phyloP scores from a whole-genome alignment of 306 rosid species.

The Coriaria nepalensis region DNA sequence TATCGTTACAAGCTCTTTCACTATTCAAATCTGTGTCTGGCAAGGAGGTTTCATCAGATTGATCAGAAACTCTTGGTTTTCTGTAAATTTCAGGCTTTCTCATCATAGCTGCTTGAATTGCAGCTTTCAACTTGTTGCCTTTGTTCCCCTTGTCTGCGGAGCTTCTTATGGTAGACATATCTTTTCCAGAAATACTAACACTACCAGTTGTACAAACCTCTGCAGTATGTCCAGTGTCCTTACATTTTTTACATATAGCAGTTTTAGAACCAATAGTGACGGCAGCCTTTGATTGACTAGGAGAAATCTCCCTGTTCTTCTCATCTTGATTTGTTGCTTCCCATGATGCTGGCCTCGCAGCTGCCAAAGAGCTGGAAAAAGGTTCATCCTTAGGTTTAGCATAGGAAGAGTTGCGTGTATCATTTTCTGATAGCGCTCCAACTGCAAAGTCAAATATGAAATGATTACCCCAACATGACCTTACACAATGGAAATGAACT shows the following conservation, averaged over 20 bases:
- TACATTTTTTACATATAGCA: constrained; percentile 45
- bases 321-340: constrained; percentile 37
- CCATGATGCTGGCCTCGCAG: constrained; percentile 26
- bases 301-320: constrained; percentile 34
- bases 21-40: constrained; percentile 28
- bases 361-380: constrained; percentile 20
- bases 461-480: constrained; percentile 4
- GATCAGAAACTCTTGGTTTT: constrained; percentile 42
- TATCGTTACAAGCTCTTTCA: constrained; percentile 35
- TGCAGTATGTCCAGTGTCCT: constrained; percentile 42
- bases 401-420: constrained; percentile 15
- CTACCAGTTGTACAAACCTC: constrained; percentile 37
- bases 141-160: constrained; percentile 37
- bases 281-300: constrained; percentile 22
- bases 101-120: constrained; percentile 65
- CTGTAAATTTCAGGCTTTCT: constrained; percentile 67
- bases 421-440: constrained; percentile 21
- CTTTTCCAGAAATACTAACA: constrained; percentile 30
- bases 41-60: constrained; percentile 33
- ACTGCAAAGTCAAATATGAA: constrained; percentile 18
- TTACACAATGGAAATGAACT: constrained; percentile 10
- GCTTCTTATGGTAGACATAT: constrained; percentile 30
- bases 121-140: constrained; percentile 61
- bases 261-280: constrained; percentile 29
- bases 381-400: constrained; percentile 26